Base-by-base conservation (phyloP, 257 asterid species). In the Solanum rostratum region DNA sequence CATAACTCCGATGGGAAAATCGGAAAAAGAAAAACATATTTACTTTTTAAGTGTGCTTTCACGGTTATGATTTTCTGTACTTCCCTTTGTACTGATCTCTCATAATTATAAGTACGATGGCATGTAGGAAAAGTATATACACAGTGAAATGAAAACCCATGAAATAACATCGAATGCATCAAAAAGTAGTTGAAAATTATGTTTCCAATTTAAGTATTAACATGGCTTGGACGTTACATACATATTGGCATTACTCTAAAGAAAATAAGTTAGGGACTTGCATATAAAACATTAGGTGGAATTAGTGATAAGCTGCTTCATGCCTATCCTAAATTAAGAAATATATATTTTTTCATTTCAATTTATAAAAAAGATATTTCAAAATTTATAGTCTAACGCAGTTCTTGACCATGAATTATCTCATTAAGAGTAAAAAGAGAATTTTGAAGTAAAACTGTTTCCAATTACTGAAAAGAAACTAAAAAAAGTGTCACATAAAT, bases 341-440 rank as follows among this genome's bases (percentile, higher is more conserved):
- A 30, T 29, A 29, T 65, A 3, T 30, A 14, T 0, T 8, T 0
- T 3, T 20, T 0, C 0, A 10, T 53, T 6, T 53, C 4, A 53
- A 53, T 18, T 53, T 53, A 6, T 52, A 50, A 57, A 57, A 3
- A 0, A 57, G 5, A 59, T 0, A 7, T 55, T 19, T 55, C n/a
- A 55, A n/a, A 59, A n/a, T 59, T n/a, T 59, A 3, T n/a, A 16
- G 53, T 49, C 53, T 11, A 10, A 46, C 10, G 11, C 4, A 10
- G 15, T 3, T 0, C 3, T 46, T 46, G 52, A 46, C 3, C n/a
- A n/a, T 60, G 0, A 60, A 60, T 22, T 3, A 10, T 22, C n/a
- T 4, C 1, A 57, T 0, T 10, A 3, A n/a, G 29, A 4, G 6
- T 57, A 57, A 57, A 57, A 7, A 0, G 10, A 41, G 2, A 41